Conservation (phyloP, 164 flowering plant species). For the Umbilicus rupestris region DNA sequence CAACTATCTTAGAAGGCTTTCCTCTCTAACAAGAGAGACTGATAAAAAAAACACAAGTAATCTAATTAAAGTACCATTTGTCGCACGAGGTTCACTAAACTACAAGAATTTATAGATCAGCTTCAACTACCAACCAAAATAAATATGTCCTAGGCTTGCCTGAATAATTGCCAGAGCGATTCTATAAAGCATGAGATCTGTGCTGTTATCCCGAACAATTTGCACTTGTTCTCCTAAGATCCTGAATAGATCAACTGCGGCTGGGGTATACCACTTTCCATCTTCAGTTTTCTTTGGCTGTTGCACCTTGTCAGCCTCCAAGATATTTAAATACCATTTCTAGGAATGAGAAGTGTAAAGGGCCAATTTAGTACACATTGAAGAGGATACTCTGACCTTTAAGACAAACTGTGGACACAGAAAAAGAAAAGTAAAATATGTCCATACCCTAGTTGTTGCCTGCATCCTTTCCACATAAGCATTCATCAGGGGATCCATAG, state of each 20-base stretch:
- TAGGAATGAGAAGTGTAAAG: constrained; percentile 16
- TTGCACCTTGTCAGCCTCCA: constrained; percentile 87
- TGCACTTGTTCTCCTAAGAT: constrained; percentile 98
- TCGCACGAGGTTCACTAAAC: background rate
- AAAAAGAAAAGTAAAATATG: constrained; percentile 3
- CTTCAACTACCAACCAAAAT: background rate
- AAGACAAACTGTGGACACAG: background rate
- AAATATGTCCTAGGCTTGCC: constrained; percentile 29
- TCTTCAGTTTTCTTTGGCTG: constrained; percentile 92
- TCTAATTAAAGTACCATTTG: background rate
- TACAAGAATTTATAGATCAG: background rate
- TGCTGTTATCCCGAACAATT: constrained; percentile 95
- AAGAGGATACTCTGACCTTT: background rate
- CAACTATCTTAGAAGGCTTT: no score
- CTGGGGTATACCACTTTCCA: constrained; percentile 93
- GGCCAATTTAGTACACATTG: constrained; percentile 1
- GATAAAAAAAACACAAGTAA: no score
- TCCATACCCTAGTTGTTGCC: constrained; percentile 77
- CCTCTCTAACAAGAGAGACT: no score
- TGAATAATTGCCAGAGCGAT: constrained; percentile 87
- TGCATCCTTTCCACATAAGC: constrained; percentile 98
- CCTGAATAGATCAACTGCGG: constrained; percentile 94
- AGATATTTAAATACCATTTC: constrained; percentile 97
- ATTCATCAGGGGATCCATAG: constrained; percentile 99
- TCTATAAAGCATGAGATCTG: constrained; percentile 93